Base-by-base conservation (phyloP, 2,329 filamentous ascomycete species). In the Trichoderma atrobrunneum region DNA sequence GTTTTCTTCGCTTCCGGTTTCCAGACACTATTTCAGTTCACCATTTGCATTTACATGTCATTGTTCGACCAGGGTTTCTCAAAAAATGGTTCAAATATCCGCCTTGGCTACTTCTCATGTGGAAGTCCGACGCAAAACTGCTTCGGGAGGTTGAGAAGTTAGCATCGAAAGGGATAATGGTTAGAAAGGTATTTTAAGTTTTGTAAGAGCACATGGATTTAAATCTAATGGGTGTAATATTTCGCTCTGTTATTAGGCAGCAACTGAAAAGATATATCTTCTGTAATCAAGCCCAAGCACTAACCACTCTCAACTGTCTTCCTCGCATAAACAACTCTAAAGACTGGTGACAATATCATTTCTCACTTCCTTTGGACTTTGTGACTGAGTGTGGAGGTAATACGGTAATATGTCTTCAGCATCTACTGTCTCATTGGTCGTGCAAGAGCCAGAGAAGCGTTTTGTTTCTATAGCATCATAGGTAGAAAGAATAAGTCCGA, bases 101-200 rank as follows among this genome's bases (percentile, higher is more conserved):
- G 14, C 51, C 54, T 28, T 74, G 71, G 73, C 48, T 71, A 8
- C 65, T 34, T 21, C 71, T 73, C 14, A 69, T 74, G 59, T 74
- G 73, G 73, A 73, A 65, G 18, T 73, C 71, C 2, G 73, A 74
- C 26, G 34, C 24, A 5, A 57, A 21, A 14, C 57, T 74, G 5
- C 24, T 74, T 60, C 43, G 8, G 10, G 61, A 67, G 78, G 84
- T 65, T 1, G 56, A 57, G 12, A n/a, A 8, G 26, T 51, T 68
- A 3, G 18, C 54, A 28, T 43, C 10, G 11, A 68, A 68, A 57
- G n/a, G 16, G 7, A 43, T 43, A 3, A 43, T 10, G 7, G n/a
- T n/a, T 43, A n/a, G 1, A 43, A 43, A 5, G 7, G 3, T 5
- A 43, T 10, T n/a, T 43, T 43, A 4, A 43, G 7, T 43, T 43